Percentiles rank a stretch among this genome's conserved stretches.
phyloP scores from a whole-genome alignment of 805 yeast species.

The Saccharomycopsis sp. region DNA sequence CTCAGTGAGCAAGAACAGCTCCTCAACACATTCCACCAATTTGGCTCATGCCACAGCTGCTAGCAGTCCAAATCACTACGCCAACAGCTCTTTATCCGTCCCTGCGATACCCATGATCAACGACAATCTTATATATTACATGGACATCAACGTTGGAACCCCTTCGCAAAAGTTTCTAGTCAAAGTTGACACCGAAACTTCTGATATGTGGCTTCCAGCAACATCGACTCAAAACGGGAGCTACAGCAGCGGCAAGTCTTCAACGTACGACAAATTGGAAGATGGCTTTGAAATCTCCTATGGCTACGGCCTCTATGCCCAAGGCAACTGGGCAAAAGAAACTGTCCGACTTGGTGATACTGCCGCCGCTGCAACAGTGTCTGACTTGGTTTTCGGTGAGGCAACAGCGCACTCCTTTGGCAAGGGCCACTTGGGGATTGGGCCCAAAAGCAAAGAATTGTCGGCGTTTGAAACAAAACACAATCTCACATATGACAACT shows the following conservation, averaged over 20 bases:
- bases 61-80: too few species aligned
- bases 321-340: conserved; percentile 35
- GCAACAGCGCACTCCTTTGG: conserved; percentile 19
- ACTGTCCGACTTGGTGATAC: too few species aligned
- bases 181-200: conserved; percentile 41
- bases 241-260: conserved; percentile 27
- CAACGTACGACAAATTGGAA: conserved; percentile 27
- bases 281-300: conserved; percentile 35
- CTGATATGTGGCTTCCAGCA: conserved; percentile 38
- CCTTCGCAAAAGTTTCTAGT: too few species aligned
- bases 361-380: conserved; percentile 20
- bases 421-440: conserved; percentile 64
- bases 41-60: too few species aligned
- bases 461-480: conserved; percentile 43
- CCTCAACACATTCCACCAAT: too few species aligned
- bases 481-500: conserved; percentile 51
- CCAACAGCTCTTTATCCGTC: too few species aligned
- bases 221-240: conserved; percentile 27
- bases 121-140: too few species aligned
- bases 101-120: too few species aligned
- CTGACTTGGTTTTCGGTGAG: conserved; percentile 17
- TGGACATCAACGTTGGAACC: too few species aligned
- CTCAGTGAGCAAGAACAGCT: too few species aligned
- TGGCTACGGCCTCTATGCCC: conserved; percentile 41
- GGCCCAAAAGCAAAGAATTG: conserved; percentile 27